Conservation (phyloP, 2,329 filamentous ascomycete species). For the Tolypocladium amazonense region DNA sequence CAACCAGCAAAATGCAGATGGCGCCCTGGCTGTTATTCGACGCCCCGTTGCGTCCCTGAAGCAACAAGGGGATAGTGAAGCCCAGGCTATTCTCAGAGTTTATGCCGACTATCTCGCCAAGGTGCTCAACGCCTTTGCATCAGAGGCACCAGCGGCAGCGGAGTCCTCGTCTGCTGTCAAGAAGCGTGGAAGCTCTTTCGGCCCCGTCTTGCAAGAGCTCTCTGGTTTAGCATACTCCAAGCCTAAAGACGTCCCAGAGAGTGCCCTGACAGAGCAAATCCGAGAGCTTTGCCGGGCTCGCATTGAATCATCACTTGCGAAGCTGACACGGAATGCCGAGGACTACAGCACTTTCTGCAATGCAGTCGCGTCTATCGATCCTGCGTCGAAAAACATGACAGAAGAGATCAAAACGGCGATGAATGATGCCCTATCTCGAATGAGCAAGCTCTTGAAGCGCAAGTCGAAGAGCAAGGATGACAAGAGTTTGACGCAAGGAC, state of each 20-base stretch:
- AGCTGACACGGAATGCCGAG: slow-evolving; percentile 41
- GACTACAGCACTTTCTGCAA: slow-evolving; percentile 43
- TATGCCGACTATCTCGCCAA: slow-evolving; percentile 46
- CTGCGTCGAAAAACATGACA: slow-evolving; percentile 42
- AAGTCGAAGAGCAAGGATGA: slow-evolving; percentile 22
- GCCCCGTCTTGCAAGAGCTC: slow-evolving; percentile 37
- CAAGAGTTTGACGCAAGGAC: slow-evolving; percentile 43
- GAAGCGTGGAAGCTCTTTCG: slow-evolving; percentile 19
- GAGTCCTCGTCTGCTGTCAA: slow-evolving; percentile 16
- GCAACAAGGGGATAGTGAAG: slow-evolving; percentile 15
- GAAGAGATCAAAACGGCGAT: slow-evolving; percentile 42
- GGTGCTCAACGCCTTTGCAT: slow-evolving; percentile 29
- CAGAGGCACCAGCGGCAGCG: slow-evolving; percentile 6
- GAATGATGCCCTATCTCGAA: slow-evolving; percentile 38
- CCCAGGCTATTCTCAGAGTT: slow-evolving; percentile 28
- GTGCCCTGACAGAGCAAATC: slow-evolving; percentile 38
- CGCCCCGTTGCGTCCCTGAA: slow-evolving; percentile 25
- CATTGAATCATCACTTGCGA: slow-evolving; percentile 48
- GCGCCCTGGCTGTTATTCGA: slow-evolving; percentile 36
- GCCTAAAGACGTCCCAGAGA: slow-evolving; percentile 27
- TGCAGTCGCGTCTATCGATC: slow-evolving; percentile 42
- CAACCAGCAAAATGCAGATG: slow-evolving; percentile 43
- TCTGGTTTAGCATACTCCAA: slow-evolving; percentile 45
- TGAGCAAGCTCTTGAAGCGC: slow-evolving; percentile 40
- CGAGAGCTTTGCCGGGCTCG: slow-evolving; percentile 43